Base-by-base conservation (phyloP, 176 grass and related monocot species). In the Oryza coarctata region DNA sequence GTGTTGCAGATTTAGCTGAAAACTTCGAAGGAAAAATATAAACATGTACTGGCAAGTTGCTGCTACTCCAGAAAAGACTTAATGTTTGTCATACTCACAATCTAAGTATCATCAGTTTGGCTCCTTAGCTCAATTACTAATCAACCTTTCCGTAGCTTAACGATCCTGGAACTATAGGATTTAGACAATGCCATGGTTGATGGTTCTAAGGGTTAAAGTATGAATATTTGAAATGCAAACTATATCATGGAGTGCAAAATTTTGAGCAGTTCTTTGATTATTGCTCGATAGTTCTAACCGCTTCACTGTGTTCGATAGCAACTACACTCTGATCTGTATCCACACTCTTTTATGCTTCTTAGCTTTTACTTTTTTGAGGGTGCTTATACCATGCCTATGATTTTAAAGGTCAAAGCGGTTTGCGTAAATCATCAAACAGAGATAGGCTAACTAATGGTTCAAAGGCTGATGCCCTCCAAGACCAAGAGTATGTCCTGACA, bases 401-500 rank as follows among this genome's bases (percentile, higher is more conserved):
- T 71, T 82, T 62, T 75, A 31, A 63, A 92, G 86, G 90, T 71
- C 92, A 94, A 83, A 88, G 71, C 14, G 71, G 82, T 38, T 52
- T 87, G 73, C 17, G 58, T 39, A 88, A 76, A 60, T 68, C 65
- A 74, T 67, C 88, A 7, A 70, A 22, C 83, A 91, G 75, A 63
- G 88, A 94, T 25, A 77, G 75, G 63, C 83, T 86, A 68, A 74
- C 75, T 49, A 74, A 78, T 75, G 79, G 88, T 22, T 75, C 84
- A 69, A 88, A 88, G 26, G 77, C 64, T 17, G 86, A 94, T 86
- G 50, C 86, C 34, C 76, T 94, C 68, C 86, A 91, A 88, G 92
- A 90, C 32, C 77, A 87, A 55, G 88, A 91, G 27, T 94, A 88
- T 66, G 92, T 91, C 63, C 92, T 94, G 32, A 94, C 92, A 28